Evolutionary conservation across 1,139 yeast species (phyloP).

Genomic region (Yamadazyma songkhlaensis): DNA sequence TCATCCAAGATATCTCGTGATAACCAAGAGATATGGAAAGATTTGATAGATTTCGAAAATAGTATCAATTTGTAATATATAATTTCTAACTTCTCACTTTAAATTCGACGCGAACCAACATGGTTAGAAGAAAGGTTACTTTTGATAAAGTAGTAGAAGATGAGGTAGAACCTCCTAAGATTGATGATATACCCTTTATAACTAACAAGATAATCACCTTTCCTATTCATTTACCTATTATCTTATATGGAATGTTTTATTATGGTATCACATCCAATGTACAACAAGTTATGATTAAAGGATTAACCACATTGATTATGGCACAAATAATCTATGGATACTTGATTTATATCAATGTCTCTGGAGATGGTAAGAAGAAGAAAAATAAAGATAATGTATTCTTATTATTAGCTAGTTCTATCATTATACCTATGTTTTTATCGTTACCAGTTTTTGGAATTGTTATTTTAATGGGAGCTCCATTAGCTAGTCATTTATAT

Average conservation of each 20-base stretch:
- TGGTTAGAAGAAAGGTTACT: conserved; percentile 13
- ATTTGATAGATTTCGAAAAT: conserved; percentile 53
- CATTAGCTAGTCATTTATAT: conserved; percentile 52
- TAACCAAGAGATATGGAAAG: conserved; percentile 62
- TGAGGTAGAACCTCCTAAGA: conserved; percentile 8
- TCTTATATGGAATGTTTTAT: conserved; percentile 38
- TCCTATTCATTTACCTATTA: conserved; percentile 49
- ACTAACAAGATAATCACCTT: conserved; percentile 5
- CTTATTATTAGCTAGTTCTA: conserved; percentile 32
- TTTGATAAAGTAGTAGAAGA: conserved; percentile 12
- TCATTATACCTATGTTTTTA: conserved; percentile 41
- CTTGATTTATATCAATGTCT: conserved; percentile 12
- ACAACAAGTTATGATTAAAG: conserved; percentile 23
- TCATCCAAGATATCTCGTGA: conserved; percentile 58
- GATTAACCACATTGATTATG: conserved; percentile 24
- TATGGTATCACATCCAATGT: conserved; percentile 34
- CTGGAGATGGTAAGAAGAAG: conserved; percentile 6
- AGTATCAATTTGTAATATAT: conserved; percentile 16
- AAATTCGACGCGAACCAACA: conserved; percentile 2
- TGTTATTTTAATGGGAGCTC: conserved; percentile 82
- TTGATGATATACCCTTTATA: conserved; percentile 9
- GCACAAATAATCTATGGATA: conserved; percentile 29
- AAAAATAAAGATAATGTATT: conserved; percentile 27
- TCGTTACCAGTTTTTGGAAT: conserved; percentile 52
- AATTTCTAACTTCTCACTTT: background rate